A percentile compares a stretch with the other conserved stretches of the same genome.
These are phyloP conservation scores for Ogataea hybrid DNA, from an alignment of 1,139 yeast genomes.

Conservation along the genomic window DNA sequence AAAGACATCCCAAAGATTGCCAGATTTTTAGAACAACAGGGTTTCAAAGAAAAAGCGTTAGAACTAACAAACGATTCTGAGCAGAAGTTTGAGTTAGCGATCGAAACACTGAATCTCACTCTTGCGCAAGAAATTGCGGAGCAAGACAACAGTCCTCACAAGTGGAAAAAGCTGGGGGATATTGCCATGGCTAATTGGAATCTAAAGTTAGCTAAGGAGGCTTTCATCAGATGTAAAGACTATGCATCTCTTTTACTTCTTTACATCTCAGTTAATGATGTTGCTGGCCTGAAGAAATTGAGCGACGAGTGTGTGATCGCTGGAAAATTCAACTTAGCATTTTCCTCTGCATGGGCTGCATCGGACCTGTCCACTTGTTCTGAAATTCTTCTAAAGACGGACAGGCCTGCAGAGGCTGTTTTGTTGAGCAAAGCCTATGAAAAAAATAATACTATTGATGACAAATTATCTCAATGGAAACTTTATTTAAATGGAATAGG, in stretches of 20 bases:
- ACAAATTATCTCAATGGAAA: slow-evolving; percentile 67
- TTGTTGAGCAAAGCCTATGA: slow-evolving; percentile 70
- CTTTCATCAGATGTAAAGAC: slow-evolving; percentile 81
- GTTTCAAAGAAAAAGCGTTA: slow-evolving; percentile 77
- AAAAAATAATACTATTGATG: slow-evolving; percentile 48
- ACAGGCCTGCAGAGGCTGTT: slow-evolving; percentile 82
- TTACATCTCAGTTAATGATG: slow-evolving; percentile 78
- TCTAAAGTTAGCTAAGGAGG: slow-evolving; percentile 73
- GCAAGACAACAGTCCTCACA: slow-evolving; percentile 55
- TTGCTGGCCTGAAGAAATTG: slow-evolving; percentile 53
- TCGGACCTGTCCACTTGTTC: slow-evolving; percentile 69
- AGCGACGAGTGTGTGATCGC: slow-evolving; percentile 63
- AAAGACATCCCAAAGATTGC: slow-evolving; percentile 79
- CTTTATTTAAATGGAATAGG: slow-evolving; percentile 47
- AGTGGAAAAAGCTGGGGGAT: slow-evolving; percentile 94
- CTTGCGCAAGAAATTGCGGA: slow-evolving; percentile 74
- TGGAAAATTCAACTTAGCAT: slow-evolving; percentile 88
- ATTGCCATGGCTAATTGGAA: slow-evolving; percentile 80
- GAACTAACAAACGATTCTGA: slow-evolving; percentile 80
- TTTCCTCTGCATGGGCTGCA: slow-evolving; percentile 86
- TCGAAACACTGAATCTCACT: slow-evolving; percentile 62
- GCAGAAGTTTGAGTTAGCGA: slow-evolving; percentile 81
- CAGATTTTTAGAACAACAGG: slow-evolving; percentile 92
- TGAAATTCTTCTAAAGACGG: slow-evolving; percentile 64
- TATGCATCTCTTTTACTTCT: slow-evolving; percentile 77